Percentiles rank a stretch among this genome's conserved stretches.
Evolutionary conservation across 345 rosid genomes (phyloP).

Genomic region (Pugionium cornutum): DNA sequence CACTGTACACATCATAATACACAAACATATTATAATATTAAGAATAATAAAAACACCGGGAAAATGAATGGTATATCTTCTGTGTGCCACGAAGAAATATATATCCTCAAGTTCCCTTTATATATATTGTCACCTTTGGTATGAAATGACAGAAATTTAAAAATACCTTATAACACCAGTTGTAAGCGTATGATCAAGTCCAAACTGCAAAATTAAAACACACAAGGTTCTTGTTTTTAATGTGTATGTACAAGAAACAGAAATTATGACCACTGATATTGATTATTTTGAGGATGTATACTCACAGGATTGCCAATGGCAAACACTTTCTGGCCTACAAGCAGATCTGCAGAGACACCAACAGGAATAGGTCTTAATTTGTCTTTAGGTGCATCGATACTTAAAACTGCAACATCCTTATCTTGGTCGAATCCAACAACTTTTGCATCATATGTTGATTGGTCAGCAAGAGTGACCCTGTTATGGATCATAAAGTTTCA

Average conservation of each 20-base stretch:
- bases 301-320: constrained; percentile 98
- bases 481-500: background rate
- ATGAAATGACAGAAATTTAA: too few species aligned
- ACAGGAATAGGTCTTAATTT: constrained; percentile 84
- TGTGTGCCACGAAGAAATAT: too few species aligned
- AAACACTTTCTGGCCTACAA: constrained; percentile 95
- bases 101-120: too few species aligned
- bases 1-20: constrained; percentile 43
- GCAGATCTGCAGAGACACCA: constrained; percentile 91
- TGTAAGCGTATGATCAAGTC: constrained; percentile 94
- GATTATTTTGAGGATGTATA: too few species aligned
- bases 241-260: too few species aligned
- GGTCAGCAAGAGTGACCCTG: constrained; percentile 93
- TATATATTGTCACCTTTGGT: too few species aligned
- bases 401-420: constrained; percentile 91
- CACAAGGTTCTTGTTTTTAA: too few species aligned
- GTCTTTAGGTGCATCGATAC: constrained; percentile 66
- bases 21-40: too few species aligned
- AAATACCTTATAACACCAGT: constrained; percentile 91
- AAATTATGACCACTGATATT: too few species aligned
- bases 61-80: too few species aligned
- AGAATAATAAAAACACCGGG: too few species aligned
- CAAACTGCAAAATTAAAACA: constrained; percentile 50
- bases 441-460: constrained; percentile 75
- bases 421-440: constrained; percentile 97